A percentile compares a stretch with the other conserved stretches of the same genome.
Evolutionary conservation across 345 rosid species (phyloP).

Genomic region (Fremontodendron californicum): DNA sequence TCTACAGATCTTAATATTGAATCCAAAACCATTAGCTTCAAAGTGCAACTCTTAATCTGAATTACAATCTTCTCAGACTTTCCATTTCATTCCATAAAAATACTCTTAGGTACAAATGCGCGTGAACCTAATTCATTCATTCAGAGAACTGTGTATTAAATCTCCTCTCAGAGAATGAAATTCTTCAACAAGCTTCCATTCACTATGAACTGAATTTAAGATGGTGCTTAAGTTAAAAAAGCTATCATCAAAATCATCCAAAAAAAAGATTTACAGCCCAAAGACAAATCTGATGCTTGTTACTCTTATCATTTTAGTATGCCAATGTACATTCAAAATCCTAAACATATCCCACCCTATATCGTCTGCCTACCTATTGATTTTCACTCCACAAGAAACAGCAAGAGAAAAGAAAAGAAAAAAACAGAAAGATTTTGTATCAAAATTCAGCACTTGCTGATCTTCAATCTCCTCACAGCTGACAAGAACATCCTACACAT

Average conservation of each 20-base stretch:
- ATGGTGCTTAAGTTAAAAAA: too few species aligned
- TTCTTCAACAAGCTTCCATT: not conserved
- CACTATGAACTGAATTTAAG: too few species aligned
- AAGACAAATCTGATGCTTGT: not conserved
- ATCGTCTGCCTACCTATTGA: not conserved
- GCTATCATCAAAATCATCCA: too few species aligned
- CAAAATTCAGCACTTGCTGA: not conserved
- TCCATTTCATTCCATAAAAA: too few species aligned
- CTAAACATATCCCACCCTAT: not conserved
- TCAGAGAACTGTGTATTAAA: too few species aligned
- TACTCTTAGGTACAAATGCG: too few species aligned
- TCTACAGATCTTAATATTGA: too few species aligned
- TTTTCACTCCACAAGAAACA: not conserved
- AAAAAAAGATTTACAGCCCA: not conserved
- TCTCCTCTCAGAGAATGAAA: too few species aligned
- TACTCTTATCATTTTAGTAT: not conserved
- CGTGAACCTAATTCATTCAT: too few species aligned
- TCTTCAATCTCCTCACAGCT: constrained; percentile 2
- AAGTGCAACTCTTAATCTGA: not conserved
- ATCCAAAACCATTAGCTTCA: not conserved
- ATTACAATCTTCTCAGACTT: not conserved
- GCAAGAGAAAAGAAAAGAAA: not conserved
- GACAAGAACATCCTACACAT: constrained; percentile 1
- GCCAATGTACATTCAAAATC: not conserved
- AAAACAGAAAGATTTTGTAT: not conserved